Percentiles rank a stretch among this genome's conserved stretches.
These are phyloP conservation scores for Acrocalymma vagum DNA, from an alignment of 2,329 filamentous ascomycete species.

Conservation along the genomic window DNA sequence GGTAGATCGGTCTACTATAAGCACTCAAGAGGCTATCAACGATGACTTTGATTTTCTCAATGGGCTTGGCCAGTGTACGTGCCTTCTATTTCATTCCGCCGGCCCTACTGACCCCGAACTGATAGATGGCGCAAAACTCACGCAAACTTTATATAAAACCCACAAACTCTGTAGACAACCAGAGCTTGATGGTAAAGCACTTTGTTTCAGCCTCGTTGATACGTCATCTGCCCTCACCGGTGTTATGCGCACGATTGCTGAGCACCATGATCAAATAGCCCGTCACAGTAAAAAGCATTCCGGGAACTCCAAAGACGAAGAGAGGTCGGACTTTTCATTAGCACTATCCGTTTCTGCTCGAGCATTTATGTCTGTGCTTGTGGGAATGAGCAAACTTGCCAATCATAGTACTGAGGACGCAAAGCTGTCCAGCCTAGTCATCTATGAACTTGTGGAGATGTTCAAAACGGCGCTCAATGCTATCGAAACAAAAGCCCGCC, in stretches of 20 bases:
- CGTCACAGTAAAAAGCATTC: slow-evolving; percentile 14
- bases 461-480: slow-evolving; percentile 45
- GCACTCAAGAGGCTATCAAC: slow-evolving; percentile 31
- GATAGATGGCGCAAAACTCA: slow-evolving; percentile 30
- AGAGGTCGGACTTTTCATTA: slow-evolving; percentile 33
- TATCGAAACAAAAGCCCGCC: slow-evolving; percentile 36
- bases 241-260: slow-evolving; percentile 29
- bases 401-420: slow-evolving; percentile 16
- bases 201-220: slow-evolving; percentile 36
- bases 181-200: slow-evolving; percentile 15
- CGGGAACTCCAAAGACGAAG: slow-evolving; percentile 24
- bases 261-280: slow-evolving; percentile 26
- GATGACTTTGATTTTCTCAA: slow-evolving; percentile 37
- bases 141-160: slow-evolving; percentile 35
- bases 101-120: slow-evolving; percentile 11
- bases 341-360: slow-evolving; percentile 38
- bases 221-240: slow-evolving; percentile 31
- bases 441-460: slow-evolving; percentile 46
- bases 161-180: slow-evolving; percentile 36
- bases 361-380: slow-evolving; percentile 40
- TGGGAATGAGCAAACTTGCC: slow-evolving; percentile 35
- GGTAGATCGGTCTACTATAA: slow-evolving; percentile 12
- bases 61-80: slow-evolving; percentile 30
- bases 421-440: slow-evolving; percentile 27
- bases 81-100: background rate